Conservation (phyloP, 2,329 filamentous ascomycete species). For the Thielaviopsis euricoi region DNA sequence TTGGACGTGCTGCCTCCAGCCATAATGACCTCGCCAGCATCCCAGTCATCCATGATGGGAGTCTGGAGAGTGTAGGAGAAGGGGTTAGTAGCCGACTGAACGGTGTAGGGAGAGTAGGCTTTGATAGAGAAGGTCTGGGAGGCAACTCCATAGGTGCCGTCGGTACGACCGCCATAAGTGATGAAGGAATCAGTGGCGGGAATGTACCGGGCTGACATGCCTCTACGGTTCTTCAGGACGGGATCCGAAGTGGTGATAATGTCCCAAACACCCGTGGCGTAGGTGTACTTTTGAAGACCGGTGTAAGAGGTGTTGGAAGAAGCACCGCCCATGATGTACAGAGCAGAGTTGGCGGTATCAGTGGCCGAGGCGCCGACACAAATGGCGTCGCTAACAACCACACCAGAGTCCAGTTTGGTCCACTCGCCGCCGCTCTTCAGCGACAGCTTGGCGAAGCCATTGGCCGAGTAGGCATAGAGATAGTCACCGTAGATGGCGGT, state of each 20-base stretch:
- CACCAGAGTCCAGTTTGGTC: slow-evolving; percentile 47
- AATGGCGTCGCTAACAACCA: slow-evolving; percentile 54
- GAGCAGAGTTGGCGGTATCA: slow-evolving; percentile 39
- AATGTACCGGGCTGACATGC: slow-evolving; percentile 65
- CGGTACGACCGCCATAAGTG: slow-evolving; percentile 61
- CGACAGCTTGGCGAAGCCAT: slow-evolving; percentile 58
- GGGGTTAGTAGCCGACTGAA: slow-evolving; percentile 21
- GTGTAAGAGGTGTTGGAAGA: slow-evolving; percentile 37
- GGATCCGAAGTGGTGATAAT: slow-evolving; percentile 25
- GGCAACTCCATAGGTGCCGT: slow-evolving; percentile 39
- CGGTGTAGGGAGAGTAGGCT: slow-evolving; percentile 47
- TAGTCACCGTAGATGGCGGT: slow-evolving; percentile 66
- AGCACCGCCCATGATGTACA: slow-evolving; percentile 71
- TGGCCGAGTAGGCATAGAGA: slow-evolving; percentile 65
- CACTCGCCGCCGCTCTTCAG: slow-evolving; percentile 56
- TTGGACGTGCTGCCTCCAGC: slow-evolving; percentile 51
- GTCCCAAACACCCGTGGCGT: slow-evolving; percentile 36
- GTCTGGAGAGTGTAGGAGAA: slow-evolving; percentile 11
- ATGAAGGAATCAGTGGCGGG: slow-evolving; percentile 54
- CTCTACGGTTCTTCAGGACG: slow-evolving; percentile 50
- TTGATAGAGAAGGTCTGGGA: slow-evolving; percentile 61
- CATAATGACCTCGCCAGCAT: slow-evolving; percentile 51
- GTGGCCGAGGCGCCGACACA: slow-evolving; percentile 57
- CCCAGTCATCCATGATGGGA: slow-evolving; percentile 63
- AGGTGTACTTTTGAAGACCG: slow-evolving; percentile 56